Percentiles rank a stretch among this genome's conserved stretches.
Evolutionary conservation across 371 early-diverging fungal genomes (phyloP).

Genomic region (Circinella minor): DNA sequence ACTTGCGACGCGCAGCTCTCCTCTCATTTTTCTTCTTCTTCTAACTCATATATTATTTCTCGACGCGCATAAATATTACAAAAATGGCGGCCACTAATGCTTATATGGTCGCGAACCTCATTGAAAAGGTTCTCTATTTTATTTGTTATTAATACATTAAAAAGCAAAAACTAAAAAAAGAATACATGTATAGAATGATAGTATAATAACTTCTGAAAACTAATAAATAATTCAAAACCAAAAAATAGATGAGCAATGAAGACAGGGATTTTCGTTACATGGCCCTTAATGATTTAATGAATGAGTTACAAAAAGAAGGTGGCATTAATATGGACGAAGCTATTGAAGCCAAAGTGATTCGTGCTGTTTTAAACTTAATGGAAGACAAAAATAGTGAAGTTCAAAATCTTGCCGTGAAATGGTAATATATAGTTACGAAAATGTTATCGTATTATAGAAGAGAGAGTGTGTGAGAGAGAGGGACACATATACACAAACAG

Average conservation of each 20-base stretch:
- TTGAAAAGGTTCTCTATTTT: constrained; percentile 8
- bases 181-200: too few relatives aligned
- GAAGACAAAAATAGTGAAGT: constrained; percentile 91
- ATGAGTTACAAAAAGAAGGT: constrained; percentile 66
- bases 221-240: not conserved
- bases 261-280: constrained; percentile 96
- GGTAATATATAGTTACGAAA: constrained; percentile 44
- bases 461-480: too few relatives aligned
- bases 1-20: too few relatives aligned
- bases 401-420: constrained; percentile 91
- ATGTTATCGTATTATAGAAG: too few relatives aligned
- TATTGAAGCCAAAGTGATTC: constrained; percentile 68
- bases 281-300: constrained; percentile 88
- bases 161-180: not conserved
- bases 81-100: constrained; percentile 19
- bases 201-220: too few relatives aligned
- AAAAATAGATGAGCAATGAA: constrained; percentile 66
- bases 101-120: constrained; percentile 18
- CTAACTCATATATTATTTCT: not conserved
- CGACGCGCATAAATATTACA: not conserved
- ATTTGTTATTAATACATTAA: not conserved
- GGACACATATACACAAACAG: too few relatives aligned
- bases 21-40: too few relatives aligned
- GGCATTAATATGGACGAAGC: constrained; percentile 63
- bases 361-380: constrained; percentile 76